Evolutionary conservation across 148 eudicot species (phyloP).

Genomic region (Chenopodium suecicum): DNA sequence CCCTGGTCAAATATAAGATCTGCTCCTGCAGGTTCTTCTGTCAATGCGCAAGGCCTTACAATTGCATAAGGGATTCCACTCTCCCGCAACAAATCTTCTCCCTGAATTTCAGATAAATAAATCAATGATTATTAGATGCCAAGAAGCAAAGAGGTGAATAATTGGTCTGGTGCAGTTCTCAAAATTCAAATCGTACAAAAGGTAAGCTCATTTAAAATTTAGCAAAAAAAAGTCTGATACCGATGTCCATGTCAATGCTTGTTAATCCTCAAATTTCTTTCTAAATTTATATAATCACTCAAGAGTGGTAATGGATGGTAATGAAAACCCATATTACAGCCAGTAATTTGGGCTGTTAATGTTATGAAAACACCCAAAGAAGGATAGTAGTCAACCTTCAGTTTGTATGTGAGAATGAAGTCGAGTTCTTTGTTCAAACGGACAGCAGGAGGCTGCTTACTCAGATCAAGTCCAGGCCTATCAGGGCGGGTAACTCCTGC

Average conservation of each 20-base stretch:
- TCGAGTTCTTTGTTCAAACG: constrained; percentile 94
- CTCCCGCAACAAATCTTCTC: constrained; percentile 88
- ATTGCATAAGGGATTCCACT: constrained; percentile 93
- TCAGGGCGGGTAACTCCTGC: constrained; percentile 97
- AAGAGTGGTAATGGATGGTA: background rate
- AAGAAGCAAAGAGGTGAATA: background rate
- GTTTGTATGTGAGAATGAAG: constrained; percentile 83
- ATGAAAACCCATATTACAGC: background rate
- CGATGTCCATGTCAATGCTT: background rate
- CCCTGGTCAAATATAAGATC: constrained; percentile 97
- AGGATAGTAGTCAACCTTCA: constrained; percentile 52
- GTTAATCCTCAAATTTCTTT: background rate
- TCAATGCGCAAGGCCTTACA: constrained; percentile 91
- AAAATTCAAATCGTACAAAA: background rate
- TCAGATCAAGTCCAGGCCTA: constrained; percentile 94
- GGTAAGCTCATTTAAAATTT: background rate
- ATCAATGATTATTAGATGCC: constrained; percentile 3
- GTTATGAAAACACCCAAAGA: constrained; percentile 1
- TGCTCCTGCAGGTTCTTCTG: constrained; percentile 99
- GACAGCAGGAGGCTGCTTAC: constrained; percentile 98
- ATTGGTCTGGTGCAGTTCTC: background rate
- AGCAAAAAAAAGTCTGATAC: background rate
- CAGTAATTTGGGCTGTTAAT: background rate
- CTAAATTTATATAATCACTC: background rate
- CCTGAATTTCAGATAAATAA: constrained; percentile 36